Conservation (phyloP, 2,329 filamentous ascomycete genomes). For the Aspergillus spinulosporus region DNA sequence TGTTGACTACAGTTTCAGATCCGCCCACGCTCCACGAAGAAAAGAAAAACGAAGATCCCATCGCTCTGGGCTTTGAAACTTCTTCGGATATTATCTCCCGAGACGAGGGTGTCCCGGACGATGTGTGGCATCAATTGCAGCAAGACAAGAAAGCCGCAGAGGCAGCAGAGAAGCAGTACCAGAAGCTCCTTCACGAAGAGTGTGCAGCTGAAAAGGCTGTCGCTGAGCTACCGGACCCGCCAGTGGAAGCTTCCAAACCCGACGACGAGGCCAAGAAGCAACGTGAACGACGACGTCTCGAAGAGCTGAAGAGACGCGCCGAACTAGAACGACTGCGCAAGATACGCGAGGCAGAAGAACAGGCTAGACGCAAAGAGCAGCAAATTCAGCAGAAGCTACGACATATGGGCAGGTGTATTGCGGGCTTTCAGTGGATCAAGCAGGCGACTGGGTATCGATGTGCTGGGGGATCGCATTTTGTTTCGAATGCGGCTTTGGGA, state of each 20-base stretch:
- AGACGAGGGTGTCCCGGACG: conserved; percentile 28
- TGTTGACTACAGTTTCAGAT: background rate
- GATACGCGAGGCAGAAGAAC: conserved; percentile 34
- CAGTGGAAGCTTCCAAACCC: background rate
- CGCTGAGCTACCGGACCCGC: conserved; percentile 32
- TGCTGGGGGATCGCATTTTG: conserved; percentile 60
- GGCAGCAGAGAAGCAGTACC: background rate
- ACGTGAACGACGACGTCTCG: conserved; percentile 7
- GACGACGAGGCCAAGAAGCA: conserved; percentile 6
- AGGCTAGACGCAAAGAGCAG: conserved; percentile 43
- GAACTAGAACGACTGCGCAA: conserved; percentile 41
- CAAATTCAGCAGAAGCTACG: conserved; percentile 51
- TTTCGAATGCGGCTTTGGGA: conserved; percentile 39
- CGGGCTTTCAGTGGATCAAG: conserved; percentile 64
- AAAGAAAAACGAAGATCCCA: background rate
- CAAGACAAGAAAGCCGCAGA: conserved; percentile 16
- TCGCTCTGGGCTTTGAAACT: background rate
- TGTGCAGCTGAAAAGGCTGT: conserved; percentile 13
- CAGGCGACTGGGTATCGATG: conserved; percentile 62
- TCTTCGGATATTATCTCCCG: conserved; percentile 5
- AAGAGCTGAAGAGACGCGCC: conserved; percentile 27
- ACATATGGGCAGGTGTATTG: conserved; percentile 56
- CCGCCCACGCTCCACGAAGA: background rate
- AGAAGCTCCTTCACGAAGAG: conserved; percentile 8
- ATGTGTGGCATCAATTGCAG: conserved; percentile 27